These are phyloP conservation scores for Camelina neglecta DNA, from an alignment of 345 rosid genomes.

Conservation along the genomic window DNA sequence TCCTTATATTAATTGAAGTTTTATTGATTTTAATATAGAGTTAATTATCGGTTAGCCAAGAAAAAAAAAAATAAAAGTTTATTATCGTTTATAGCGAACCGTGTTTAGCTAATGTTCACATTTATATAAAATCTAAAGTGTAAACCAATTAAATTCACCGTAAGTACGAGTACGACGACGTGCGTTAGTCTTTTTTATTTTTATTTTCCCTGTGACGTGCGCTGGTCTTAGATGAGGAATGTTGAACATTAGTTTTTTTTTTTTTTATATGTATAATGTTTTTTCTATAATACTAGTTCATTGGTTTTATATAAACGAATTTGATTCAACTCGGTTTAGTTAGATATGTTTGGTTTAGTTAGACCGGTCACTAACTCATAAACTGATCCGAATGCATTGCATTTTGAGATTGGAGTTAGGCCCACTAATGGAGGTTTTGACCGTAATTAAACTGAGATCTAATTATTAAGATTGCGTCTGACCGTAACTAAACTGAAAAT, in stretches of 20 bases:
- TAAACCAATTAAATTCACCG: constrained; percentile 16
- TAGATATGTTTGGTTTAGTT: too few relatives aligned
- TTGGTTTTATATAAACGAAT: too few relatives aligned
- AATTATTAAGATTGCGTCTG: neutral
- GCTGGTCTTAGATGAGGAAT: too few relatives aligned
- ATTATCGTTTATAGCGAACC: neutral
- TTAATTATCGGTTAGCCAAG: too few relatives aligned
- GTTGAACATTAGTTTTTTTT: too few relatives aligned
- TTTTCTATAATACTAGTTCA: too few relatives aligned
- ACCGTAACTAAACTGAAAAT: constrained; percentile 1
- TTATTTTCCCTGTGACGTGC: constrained; percentile 29
- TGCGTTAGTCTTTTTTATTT: constrained; percentile 1
- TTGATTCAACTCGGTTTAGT: too few relatives aligned
- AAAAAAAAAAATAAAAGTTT: neutral
- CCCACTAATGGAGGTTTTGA: neutral
- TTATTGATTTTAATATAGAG: neutral
- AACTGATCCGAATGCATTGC: too few relatives aligned
- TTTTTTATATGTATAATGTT: too few relatives aligned
- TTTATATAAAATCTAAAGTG: neutral
- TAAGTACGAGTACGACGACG: constrained; percentile 28
- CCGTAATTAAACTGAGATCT: neutral
- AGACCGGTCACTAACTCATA: too few relatives aligned
- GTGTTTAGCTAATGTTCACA: neutral
- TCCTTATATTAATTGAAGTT: too few relatives aligned
- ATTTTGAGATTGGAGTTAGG: too few relatives aligned